A percentile compares a stretch with the other conserved stretches of the same genome.
Evolutionary conservation across 2,329 filamentous ascomycete genomes (phyloP).

Genomic region (Xylariaceae sp.): DNA sequence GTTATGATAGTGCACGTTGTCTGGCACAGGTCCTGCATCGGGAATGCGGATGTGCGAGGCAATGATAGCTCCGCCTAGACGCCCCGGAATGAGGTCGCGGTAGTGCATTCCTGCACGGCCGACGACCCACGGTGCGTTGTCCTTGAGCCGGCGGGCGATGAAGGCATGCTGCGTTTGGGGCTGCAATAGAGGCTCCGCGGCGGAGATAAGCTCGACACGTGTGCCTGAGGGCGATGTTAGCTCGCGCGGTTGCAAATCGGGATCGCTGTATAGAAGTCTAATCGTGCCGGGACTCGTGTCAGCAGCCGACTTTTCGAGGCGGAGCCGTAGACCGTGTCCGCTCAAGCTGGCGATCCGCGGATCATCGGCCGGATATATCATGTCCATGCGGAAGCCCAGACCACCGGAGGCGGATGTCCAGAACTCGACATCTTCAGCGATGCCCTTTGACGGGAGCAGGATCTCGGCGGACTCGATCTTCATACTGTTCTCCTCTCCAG

Average conservation of each 20-base stretch:
- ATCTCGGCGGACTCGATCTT: conserved; percentile 17
- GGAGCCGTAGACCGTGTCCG: conserved; percentile 17
- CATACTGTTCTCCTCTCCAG: too few species aligned
- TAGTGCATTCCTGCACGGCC: conserved; percentile 19
- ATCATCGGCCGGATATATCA: conserved; percentile 19
- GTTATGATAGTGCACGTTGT: conserved; percentile 16
- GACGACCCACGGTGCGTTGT: conserved; percentile 18
- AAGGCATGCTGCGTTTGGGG: conserved; percentile 16
- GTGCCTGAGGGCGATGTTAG: conserved; percentile 18
- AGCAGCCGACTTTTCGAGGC: conserved; percentile 13
- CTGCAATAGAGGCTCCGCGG: conserved; percentile 8
- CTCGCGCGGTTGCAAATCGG: conserved; percentile 7
- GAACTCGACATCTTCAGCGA: conserved; percentile 18
- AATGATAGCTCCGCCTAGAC: conserved; percentile 18
- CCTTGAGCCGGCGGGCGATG: conserved; percentile 11
- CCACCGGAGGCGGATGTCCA: conserved; percentile 14
- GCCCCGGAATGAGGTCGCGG: conserved; percentile 17
- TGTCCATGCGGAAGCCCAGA: conserved; percentile 18
- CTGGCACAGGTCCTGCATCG: conserved; percentile 15
- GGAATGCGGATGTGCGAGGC: conserved; percentile 18
- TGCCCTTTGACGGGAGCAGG: conserved; percentile 17
- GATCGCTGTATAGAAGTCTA: conserved; percentile 13
- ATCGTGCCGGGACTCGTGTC: conserved; percentile 3
- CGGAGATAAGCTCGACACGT: conserved; percentile 13
- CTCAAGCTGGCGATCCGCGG: conserved; percentile 14